These are phyloP conservation scores for Smithsoniella earleae DNA, from an alignment of 163 green algal genomes.

Conservation along the genomic window DNA sequence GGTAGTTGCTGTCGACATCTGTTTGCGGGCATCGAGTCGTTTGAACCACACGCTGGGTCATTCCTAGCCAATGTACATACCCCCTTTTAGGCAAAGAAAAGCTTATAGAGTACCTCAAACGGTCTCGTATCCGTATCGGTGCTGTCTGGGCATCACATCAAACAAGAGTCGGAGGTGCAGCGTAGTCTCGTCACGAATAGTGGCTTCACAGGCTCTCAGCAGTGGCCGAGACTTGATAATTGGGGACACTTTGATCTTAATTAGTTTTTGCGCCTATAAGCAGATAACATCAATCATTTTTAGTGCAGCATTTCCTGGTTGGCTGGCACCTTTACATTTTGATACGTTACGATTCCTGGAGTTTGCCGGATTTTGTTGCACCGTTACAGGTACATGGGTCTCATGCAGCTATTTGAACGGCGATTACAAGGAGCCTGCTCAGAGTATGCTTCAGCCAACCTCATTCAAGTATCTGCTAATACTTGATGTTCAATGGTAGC, in stretches of 20 bases:
- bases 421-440: slow-evolving; percentile 41
- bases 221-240: neutral
- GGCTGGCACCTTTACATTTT: slow-evolving; percentile 51
- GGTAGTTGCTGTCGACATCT: too few species aligned
- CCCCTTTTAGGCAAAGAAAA: too few species aligned
- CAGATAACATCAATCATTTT: slow-evolving; percentile 47
- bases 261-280: slow-evolving; percentile 18
- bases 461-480: slow-evolving; percentile 25
- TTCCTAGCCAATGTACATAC: too few species aligned
- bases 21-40: too few species aligned
- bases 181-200: too few species aligned
- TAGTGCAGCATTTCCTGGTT: slow-evolving; percentile 39
- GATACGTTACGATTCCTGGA: slow-evolving; percentile 48
- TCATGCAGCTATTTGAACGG: slow-evolving; percentile 35
- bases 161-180: too few species aligned
- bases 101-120: too few species aligned
- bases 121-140: too few species aligned
- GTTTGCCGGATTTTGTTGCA: slow-evolving; percentile 30
- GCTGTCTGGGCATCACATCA: too few species aligned
- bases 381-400: slow-evolving; percentile 43
- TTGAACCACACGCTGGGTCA: too few species aligned
- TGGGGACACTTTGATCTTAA: slow-evolving; percentile 1
- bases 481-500: neutral
- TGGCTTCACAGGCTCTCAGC: too few species aligned
- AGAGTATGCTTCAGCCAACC: slow-evolving; percentile 28